These are phyloP conservation scores for Hypoxylon sp. DNA, from an alignment of 2,329 filamentous ascomycete species.

Conservation along the genomic window DNA sequence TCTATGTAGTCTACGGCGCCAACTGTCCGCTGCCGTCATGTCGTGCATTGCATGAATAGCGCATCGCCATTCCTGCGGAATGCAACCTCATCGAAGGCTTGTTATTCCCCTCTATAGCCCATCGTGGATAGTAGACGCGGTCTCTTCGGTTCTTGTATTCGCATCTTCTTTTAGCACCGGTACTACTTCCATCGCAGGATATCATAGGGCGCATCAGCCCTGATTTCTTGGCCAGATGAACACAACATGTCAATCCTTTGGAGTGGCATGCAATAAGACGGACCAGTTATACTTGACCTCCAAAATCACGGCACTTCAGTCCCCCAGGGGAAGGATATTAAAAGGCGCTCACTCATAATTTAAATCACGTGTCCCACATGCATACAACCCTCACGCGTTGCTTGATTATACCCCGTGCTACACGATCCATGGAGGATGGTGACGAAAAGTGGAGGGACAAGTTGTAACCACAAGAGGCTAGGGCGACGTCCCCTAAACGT, in stretches of 20 bases:
- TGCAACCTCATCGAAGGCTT: constrained; percentile 37
- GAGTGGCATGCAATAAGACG: constrained; percentile 30
- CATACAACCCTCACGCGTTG: constrained; percentile 33
- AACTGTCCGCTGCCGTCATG: constrained; percentile 40
- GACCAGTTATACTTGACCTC: constrained; percentile 24
- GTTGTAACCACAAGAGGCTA: constrained; percentile 17
- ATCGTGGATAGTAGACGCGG: constrained; percentile 34
- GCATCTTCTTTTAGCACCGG: constrained; percentile 36
- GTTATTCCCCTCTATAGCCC: constrained; percentile 38
- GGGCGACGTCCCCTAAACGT: too few species aligned
- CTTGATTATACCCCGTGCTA: constrained; percentile 24
- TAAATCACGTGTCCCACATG: constrained; percentile 29
- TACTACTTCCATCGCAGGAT: constrained; percentile 13
- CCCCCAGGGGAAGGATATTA: constrained; percentile 11
- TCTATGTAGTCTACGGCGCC: constrained; percentile 39
- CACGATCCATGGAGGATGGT: constrained; percentile 9
- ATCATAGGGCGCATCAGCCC: constrained; percentile 31
- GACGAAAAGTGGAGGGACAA: constrained; percentile 8
- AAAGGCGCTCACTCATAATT: constrained; percentile 17
- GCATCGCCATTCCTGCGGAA: constrained; percentile 30
- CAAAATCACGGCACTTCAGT: constrained; percentile 27
- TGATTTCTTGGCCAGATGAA: constrained; percentile 28
- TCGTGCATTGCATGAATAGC: constrained; percentile 40
- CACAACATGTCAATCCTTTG: constrained; percentile 34
- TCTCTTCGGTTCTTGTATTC: constrained; percentile 19